Evolutionary conservation across 345 rosid species (phyloP), one percentile per base, ranked within the genome.

Genomic region (Physaria fendleri): DNA sequence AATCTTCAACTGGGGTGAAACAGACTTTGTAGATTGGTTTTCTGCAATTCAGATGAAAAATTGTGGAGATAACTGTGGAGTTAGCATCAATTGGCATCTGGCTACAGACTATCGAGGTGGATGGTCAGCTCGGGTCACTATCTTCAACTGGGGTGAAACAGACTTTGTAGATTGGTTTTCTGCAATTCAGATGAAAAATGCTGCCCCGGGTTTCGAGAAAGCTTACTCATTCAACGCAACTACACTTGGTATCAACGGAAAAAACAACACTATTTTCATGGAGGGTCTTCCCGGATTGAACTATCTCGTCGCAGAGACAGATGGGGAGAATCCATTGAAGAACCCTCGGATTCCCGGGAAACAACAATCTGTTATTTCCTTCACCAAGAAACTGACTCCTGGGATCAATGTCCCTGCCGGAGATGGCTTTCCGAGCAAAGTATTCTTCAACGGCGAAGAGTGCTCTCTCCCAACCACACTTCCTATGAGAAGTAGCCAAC

Each of bases 1-100:
- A 0, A 4, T 93, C 66, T 93, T 93, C 74, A 93, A 93, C 74
- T 93, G 99, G 99, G 95, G 69, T 0, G 94, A 87, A 50, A 77
- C 74, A 39, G 49, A 78, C 21, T 85, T 93, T 72, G 72, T 78
- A 7, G 99, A 93, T 66, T 93, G 99, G 99, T 93, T 87, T 63
- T 68, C 79, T 0, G 94, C 95, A 0, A 67, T 85, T 51, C 68
- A 87, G 62, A 28, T 93, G 79, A 76, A 83, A 53, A 79, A 82
- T 2, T n/a, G n/a, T n/a, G n/a, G n/a, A n/a, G n/a, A n/a, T n/a
- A 89, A 93, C 68, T 93, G 99, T 11, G 97, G 99, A 21, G 95
- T 89, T 53, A 89, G 88, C 65, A 83, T 93, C 40, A 89, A 93
- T 63, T 93, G 99, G 97, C 97, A 93, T 55, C 44, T 93, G 15